Percentiles rank a stretch among this genome's conserved stretches.
phyloP scores from a whole-genome alignment of 2,329 filamentous ascomycete genomes.

The Pyricularia grisea region DNA sequence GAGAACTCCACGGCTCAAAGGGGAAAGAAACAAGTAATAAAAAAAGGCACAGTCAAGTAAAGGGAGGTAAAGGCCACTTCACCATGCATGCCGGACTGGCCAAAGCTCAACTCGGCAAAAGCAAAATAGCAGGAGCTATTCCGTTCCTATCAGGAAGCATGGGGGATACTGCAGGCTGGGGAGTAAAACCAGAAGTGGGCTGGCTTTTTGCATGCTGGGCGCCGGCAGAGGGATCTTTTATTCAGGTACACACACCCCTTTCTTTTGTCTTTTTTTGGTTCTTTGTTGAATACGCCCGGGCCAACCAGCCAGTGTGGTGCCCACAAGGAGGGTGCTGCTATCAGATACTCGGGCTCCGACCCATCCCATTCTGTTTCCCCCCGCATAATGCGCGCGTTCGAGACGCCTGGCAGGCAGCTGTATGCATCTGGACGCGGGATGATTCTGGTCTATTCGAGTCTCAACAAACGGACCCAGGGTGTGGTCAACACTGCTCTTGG shows the following conservation, averaged over 20 bases:
- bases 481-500: not conserved
- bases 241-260: not conserved
- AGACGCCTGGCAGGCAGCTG: not conserved
- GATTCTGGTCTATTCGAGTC: not conserved
- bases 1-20: not conserved
- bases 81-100: conserved; percentile 3
- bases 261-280: not conserved
- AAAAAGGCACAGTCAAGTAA: not conserved
- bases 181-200: not conserved
- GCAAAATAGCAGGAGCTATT: not conserved
- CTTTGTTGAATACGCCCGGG: not conserved
- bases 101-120: not conserved
- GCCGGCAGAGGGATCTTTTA: not conserved
- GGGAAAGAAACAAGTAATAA: not conserved
- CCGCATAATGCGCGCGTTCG: not conserved
- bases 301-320: not conserved
- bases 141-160: not conserved
- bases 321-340: not conserved
- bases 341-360: not conserved
- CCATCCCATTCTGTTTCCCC: not conserved
- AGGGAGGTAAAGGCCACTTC: not conserved
- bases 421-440: not conserved
- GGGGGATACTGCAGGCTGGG: not conserved
- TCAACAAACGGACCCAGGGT: not conserved
- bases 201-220: not conserved